Base-by-base conservation (phyloP, 352 stramenopile species). In the Phytopythium chamaehyphon region DNA sequence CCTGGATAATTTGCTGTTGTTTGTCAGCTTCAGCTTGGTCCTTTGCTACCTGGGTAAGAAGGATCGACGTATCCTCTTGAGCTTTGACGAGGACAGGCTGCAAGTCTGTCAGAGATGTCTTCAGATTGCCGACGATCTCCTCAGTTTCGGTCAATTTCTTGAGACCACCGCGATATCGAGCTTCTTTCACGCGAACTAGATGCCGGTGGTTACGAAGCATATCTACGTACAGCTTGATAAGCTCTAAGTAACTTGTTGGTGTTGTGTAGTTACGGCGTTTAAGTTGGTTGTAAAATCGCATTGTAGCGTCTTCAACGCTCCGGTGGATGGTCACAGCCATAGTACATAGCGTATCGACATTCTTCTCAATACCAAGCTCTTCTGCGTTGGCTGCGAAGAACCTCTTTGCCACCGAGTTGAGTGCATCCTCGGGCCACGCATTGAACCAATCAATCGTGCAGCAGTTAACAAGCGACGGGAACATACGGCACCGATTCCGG, bases 391-490 rank as follows among this genome's bases (percentile, higher is more conserved):
- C 66, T 0, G 81, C 83, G 22, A 98, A 94, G 57, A 97, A 96
- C 11, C 82, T 80, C 26, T 91, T 71, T 0, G 93, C 93, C 14
- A 98, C 93, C 3, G 83, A 96, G 58, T 88, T 84, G 3, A 98
- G 71, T 9, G 94, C 94, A 46, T 98, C 93, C 54, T 96, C 85
- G 0, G 94, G 94, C 94, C 94, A 98, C 19, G 93, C 84, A 48
- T 96, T 96, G 69, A 98, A 98, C 94, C 94, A 98, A 55, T 98
- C 93, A 61, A 98, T 98, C 39, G 86, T 96, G 48, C 89, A 97
- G 69, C 87, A 97, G 54, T 97, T 98, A 6, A 97, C 90, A 3
- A 98, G 71, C 42, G 90, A 97, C 42, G 91, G 93, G 48, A 98
- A 98, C 86, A 96, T 97, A 12, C 90, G 85, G 52, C 90, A 98